A percentile compares a stretch with the other conserved stretches of the same genome.
Evolutionary conservation across 2,329 filamentous ascomycete genomes (phyloP).

Genomic region (Colletotrichum sp.): DNA sequence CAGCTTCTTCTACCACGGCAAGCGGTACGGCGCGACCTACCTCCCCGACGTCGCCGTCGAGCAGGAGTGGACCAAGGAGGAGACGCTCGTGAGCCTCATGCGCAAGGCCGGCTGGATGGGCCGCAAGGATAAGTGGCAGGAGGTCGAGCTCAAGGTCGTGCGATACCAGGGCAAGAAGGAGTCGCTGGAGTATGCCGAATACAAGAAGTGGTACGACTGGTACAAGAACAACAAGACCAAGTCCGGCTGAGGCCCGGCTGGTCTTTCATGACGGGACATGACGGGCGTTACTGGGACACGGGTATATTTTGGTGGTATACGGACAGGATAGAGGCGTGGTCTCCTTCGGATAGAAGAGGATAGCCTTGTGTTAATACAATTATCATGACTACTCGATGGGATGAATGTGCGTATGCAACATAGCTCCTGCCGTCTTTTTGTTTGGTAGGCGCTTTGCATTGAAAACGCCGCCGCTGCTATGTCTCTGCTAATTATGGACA

Average conservation of each 20-base stretch:
- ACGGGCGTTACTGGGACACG: neutral
- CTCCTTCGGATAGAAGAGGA: neutral
- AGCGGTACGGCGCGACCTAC: constrained; percentile 85
- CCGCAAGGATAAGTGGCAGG: constrained; percentile 78
- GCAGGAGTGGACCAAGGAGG: constrained; percentile 94
- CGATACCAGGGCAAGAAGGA: constrained; percentile 88
- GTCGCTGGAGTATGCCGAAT: constrained; percentile 73
- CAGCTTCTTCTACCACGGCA: constrained; percentile 76
- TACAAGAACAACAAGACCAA: constrained; percentile 43
- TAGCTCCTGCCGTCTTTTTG: neutral
- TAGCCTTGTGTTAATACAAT: constrained; percentile 9
- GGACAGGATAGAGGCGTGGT: neutral
- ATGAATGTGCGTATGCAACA: neutral
- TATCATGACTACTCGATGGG: neutral
- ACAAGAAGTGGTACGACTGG: constrained; percentile 82
- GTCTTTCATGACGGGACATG: neutral
- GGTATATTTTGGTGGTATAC: neutral
- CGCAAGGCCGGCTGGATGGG: constrained; percentile 93
- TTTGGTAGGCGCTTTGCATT: neutral
- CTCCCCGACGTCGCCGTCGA: constrained; percentile 90
- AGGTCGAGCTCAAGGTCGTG: constrained; percentile 79
- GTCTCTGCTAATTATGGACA: neutral
- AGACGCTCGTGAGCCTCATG: constrained; percentile 89
- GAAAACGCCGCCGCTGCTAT: neutral
- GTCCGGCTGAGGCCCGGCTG: constrained; percentile 1